Conservation (phyloP, 2,329 filamentous ascomycete genomes). For the Colletotrichum sp. region DNA sequence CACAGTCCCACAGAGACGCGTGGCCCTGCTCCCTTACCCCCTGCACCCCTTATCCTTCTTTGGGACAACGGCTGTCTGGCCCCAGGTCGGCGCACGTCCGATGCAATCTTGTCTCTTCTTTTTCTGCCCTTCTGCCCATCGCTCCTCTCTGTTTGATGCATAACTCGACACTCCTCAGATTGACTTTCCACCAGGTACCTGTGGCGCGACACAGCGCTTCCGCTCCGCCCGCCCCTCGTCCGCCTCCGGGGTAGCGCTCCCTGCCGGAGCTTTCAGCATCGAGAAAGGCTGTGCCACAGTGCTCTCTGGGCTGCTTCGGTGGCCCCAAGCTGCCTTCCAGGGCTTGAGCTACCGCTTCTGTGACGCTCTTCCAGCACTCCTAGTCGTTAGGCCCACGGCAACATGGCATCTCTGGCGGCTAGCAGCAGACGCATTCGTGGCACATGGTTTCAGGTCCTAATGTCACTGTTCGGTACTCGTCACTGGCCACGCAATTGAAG, state of each 20-base stretch:
- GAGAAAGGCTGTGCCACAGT: neutral
- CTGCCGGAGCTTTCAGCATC: neutral
- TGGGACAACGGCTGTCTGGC: neutral
- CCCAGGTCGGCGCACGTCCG: neutral
- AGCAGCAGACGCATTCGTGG: neutral
- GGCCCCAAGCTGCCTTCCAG: neutral
- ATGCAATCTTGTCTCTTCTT: neutral
- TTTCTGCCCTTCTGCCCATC: neutral
- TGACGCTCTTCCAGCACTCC: neutral
- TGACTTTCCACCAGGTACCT: neutral
- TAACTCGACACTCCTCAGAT: neutral
- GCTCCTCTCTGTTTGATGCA: neutral
- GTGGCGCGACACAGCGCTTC: conserved; percentile 1
- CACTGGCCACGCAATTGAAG: conserved; percentile 4
- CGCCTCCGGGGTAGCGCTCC: neutral
- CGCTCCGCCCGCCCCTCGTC: conserved; percentile 3
- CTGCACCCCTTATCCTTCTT: neutral
- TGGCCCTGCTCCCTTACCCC: neutral
- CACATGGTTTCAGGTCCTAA: conserved; percentile 6
- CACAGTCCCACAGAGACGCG: conserved; percentile 10
- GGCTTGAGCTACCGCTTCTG: neutral
- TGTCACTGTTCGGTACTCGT: neutral
- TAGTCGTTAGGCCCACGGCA: neutral
- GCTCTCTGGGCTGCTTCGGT: neutral
- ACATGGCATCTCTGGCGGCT: neutral